phyloP scores from a whole-genome alignment of 768 basidiomycete genomes.

The Phanerochaete carnosa region DNA sequence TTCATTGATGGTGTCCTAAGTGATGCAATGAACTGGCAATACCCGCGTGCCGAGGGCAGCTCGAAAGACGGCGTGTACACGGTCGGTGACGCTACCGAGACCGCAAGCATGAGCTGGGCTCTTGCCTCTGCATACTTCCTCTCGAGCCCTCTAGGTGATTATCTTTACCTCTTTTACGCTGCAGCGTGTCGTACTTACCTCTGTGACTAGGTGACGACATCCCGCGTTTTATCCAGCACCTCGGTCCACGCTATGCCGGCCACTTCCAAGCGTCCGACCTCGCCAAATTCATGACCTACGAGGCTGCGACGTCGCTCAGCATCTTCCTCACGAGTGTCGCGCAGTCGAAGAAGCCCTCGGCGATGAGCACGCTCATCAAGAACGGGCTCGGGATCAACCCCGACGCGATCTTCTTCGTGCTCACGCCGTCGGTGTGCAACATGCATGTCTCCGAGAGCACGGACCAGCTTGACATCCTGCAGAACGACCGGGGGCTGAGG shows the following conservation, averaged over 20 bases:
- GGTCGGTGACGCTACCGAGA: conserved; percentile 51
- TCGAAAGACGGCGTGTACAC: conserved; percentile 40
- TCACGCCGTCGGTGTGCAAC: conserved; percentile 30
- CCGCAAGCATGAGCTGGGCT: conserved; percentile 59
- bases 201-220: conserved; percentile 56
- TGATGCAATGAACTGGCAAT: conserved; percentile 60
- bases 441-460: conserved; percentile 6
- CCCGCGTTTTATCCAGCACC: conserved; percentile 72
- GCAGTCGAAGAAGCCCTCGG: conserved; percentile 27
- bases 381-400: conserved; percentile 40
- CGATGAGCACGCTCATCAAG: conserved; percentile 24
- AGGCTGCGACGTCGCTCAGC: conserved; percentile 79
- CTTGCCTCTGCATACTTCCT: conserved; percentile 64
- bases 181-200: not conserved
- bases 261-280: conserved; percentile 73
- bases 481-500: conserved; percentile 10
- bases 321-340: conserved; percentile 60
- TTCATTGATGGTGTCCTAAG: conserved; percentile 71
- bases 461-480: conserved; percentile 3
- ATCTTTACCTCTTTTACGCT: not conserved
- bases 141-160: conserved; percentile 52
- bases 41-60: conserved; percentile 49
- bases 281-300: conserved; percentile 78
- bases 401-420: conserved; percentile 34
- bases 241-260: conserved; percentile 75